These are phyloP conservation scores for Saccharomycopsis malanga DNA, from an alignment of 805 yeast genomes.

Conservation along the genomic window DNA sequence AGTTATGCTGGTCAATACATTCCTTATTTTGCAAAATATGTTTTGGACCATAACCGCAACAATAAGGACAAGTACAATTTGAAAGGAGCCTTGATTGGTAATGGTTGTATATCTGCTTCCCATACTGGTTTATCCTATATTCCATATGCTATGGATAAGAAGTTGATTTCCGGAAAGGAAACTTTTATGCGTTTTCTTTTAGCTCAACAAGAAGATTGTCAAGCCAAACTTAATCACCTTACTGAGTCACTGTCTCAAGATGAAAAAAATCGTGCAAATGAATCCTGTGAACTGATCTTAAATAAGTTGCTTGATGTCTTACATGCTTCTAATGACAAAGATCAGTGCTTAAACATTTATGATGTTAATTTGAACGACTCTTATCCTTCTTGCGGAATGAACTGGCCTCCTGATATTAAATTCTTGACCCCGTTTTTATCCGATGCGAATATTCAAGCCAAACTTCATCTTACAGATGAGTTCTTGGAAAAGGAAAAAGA, in stretches of 20 bases:
- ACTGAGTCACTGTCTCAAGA: slow-evolving; percentile 18
- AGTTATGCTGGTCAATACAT: slow-evolving; percentile 82
- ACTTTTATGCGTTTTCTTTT: slow-evolving; percentile 8
- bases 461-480: slow-evolving; percentile 43
- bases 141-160: slow-evolving; percentile 47
- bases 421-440: slow-evolving; percentile 48
- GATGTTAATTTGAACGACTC: slow-evolving; percentile 65
- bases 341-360: slow-evolving; percentile 74
- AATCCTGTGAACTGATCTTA: slow-evolving; percentile 40
- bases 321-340: slow-evolving; percentile 29
- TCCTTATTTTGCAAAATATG: slow-evolving; percentile 59
- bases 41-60: slow-evolving; percentile 32
- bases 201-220: slow-evolving; percentile 21
- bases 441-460: slow-evolving; percentile 38
- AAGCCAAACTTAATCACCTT: slow-evolving; percentile 13
- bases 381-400: slow-evolving; percentile 82
- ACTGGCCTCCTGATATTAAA: slow-evolving; percentile 71
- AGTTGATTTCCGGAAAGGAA: slow-evolving; percentile 34
- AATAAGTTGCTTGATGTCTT: slow-evolving; percentile 25
- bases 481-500: slow-evolving; percentile 23
- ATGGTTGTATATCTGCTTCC: slow-evolving; percentile 75
- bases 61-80: slow-evolving; percentile 31
- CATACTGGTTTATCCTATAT: slow-evolving; percentile 63
- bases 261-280: slow-evolving; percentile 23
- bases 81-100: slow-evolving; percentile 59